phyloP scores from a whole-genome alignment of 1,284 basidiomycete species.

The Trametes versicolor region DNA sequence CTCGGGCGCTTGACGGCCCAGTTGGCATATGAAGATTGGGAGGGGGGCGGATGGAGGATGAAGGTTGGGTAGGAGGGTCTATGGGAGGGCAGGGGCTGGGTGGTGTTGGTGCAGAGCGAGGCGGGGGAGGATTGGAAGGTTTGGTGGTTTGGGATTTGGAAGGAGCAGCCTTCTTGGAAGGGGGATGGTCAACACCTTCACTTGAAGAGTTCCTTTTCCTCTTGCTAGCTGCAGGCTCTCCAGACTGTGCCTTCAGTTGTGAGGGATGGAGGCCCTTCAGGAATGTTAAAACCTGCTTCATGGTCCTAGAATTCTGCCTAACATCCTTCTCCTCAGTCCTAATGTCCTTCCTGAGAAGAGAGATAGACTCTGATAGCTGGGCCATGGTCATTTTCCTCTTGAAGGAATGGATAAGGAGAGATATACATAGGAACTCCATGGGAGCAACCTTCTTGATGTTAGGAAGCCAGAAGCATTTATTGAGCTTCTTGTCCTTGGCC shows the following conservation, averaged over 20 bases:
- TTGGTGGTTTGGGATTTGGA: conserved; percentile 3
- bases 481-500: conserved; percentile 45
- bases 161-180: conserved; percentile 1
- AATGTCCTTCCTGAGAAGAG: conserved; percentile 59
- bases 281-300: conserved; percentile 38
- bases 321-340: conserved; percentile 47
- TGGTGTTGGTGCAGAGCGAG: background rate
- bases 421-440: conserved; percentile 67
- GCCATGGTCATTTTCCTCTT: conserved; percentile 47
- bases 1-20: background rate
- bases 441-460: conserved; percentile 62
- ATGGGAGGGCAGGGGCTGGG: background rate
- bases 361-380: conserved; percentile 56
- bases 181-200: background rate
- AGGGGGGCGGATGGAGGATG: conserved; percentile 1
- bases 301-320: conserved; percentile 37
- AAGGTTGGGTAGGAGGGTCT: background rate
- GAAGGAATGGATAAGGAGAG: conserved; percentile 58
- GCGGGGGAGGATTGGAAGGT: background rate
- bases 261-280: conserved; percentile 36
- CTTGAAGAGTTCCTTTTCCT: conserved; percentile 28
- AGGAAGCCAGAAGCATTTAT: conserved; percentile 40
- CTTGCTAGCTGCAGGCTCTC: conserved; percentile 30
- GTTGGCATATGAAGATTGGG: background rate
- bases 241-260: conserved; percentile 27